These are phyloP conservation scores for Stagonosporopsis vannaccii DNA, from an alignment of 2,329 filamentous ascomycete species.

Conservation along the genomic window DNA sequence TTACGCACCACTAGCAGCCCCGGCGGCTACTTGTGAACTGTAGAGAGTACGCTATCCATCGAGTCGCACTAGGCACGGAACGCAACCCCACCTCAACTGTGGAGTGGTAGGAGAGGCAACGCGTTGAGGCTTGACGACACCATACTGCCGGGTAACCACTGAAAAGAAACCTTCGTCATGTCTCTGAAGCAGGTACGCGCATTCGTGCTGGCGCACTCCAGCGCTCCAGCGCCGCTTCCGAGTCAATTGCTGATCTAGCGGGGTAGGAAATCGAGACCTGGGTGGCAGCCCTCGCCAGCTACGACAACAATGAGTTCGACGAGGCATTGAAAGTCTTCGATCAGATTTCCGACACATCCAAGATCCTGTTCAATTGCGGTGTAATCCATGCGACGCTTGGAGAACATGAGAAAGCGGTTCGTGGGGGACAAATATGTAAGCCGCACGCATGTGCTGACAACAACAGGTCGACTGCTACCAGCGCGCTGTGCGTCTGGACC, in stretches of 20 bases:
- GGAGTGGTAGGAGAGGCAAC: constrained; percentile 35
- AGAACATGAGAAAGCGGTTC: constrained; percentile 92
- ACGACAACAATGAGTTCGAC: constrained; percentile 98
- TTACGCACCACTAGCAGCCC: constrained; percentile 31
- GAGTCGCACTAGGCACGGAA: constrained; percentile 31
- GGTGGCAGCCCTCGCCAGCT: constrained; percentile 88
- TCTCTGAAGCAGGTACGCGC: constrained; percentile 57
- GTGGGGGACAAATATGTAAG: constrained; percentile 43
- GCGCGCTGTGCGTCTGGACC: constrained; percentile 85
- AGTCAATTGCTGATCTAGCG: constrained; percentile 35
- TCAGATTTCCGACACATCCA: constrained; percentile 90
- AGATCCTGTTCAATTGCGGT: constrained; percentile 98
- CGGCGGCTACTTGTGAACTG: constrained; percentile 38
- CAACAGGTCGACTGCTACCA: constrained; percentile 91
- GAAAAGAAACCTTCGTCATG: constrained; percentile 50
- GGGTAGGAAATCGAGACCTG: constrained; percentile 96
- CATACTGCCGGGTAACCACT: constrained; percentile 51
- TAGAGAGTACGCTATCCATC: constrained; percentile 23
- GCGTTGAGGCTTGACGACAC: constrained; percentile 48
- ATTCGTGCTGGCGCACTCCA: constrained; percentile 15
- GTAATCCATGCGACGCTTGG: constrained; percentile 97
- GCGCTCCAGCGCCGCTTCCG: constrained; percentile 17
- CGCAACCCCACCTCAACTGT: constrained; percentile 29
- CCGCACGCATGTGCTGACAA: constrained; percentile 26
- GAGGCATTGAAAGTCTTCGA: constrained; percentile 84